Base-by-base conservation (phyloP, 2,329 filamentous ascomycete genomes). In the Penicillium sp. region DNA sequence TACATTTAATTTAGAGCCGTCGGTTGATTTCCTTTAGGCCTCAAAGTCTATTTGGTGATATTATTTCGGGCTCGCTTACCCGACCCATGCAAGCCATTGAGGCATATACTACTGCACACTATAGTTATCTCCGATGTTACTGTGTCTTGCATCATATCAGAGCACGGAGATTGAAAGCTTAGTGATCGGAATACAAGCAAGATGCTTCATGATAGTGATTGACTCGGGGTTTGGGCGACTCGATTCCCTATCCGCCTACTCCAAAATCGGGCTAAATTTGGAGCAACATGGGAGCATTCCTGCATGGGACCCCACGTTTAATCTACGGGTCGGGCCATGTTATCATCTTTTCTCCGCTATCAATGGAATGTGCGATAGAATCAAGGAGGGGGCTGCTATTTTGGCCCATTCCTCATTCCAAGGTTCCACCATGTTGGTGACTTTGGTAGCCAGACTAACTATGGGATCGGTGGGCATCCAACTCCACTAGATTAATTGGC, bases 281-380 rank as follows among this genome's bases (percentile, higher is more conserved):
- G 34, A 36, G 34, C 13, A 36, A 34, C 18, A 18, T 34, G 31
- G 31, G 59, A 61, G 56, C 57, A 60, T 51, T 60, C 54, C 40
- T 63, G 61, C 59, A 61, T 58, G 58, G 63, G 60, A 61, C 61
- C 59, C 59, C 62, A 56, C 53, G 57, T 60, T 51, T 40, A 45
- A 56, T 54, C 50, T 45, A 54, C 57, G 59, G 57, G 57, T 63
- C 58, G 60, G 59, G 55, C 57, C 61, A 36, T 46, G 27, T 34
- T 36, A 39, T 32, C 31, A 50, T 57, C 50, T 41, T 54, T 50
- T 53, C 53, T 53, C 24, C 39, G 32, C 11, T 29, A 16, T 39
- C 34, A 34, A 14, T 34, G 34, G 34, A 36, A 36, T 36, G 34
- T 7, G 34, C 34, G 24, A 27, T 27, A 36, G 5, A 4, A 36